Evolutionary conservation across 2,329 filamentous ascomycete species (phyloP), one percentile per base, ranked within the genome.

Genomic region (Phyllosticta capitalensis): DNA sequence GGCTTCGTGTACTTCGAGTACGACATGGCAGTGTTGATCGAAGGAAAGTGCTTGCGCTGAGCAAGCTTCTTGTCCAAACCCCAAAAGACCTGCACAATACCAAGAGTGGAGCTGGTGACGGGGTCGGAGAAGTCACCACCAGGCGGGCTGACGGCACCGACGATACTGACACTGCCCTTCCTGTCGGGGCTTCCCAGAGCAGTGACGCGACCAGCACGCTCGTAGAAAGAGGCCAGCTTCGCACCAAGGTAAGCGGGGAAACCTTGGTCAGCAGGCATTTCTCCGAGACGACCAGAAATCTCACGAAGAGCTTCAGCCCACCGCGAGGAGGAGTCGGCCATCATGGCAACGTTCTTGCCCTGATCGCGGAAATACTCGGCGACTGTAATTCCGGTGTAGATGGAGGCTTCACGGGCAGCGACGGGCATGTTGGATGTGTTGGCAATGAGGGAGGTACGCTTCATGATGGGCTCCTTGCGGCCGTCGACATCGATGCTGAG

Each of bases 401-500:
- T 99, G 65, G 94, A 99, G 61, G 94, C 94, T 76, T 99, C 94
- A 78, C 94, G 90, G 63, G 94, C 94, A 64, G 94, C 94, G 70
- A 99, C 94, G 63, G 94, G 94, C 94, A 99, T 99, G 82, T 99
- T 99, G 68, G 94, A 99, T 51, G 94, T 99, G 78, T 99, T 99
- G 75, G 94, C 94, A 72, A 99, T 97, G 63, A 99, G 83, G 21
- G 91, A 95, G 17, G 94, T 99, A 74, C 94, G 92, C 85, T 99
- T 99, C 94, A 99, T 99, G 80, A 99, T 99, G 67, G 92, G 92
- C 75, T 99, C 94, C 77, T 92, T 88, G 72, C 92, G 90, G 68
- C 94, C 94, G 51, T 96, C 88, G 67, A 97, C 85, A 19, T 95
- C 88, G 71, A 99, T 99, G 54, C 89, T 89, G 65, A 99, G 89